Evolutionary conservation across 2,329 filamentous ascomycete species (phyloP), one percentile per base, ranked within the genome.

Genomic region (Paramyrothecium roridum): DNA sequence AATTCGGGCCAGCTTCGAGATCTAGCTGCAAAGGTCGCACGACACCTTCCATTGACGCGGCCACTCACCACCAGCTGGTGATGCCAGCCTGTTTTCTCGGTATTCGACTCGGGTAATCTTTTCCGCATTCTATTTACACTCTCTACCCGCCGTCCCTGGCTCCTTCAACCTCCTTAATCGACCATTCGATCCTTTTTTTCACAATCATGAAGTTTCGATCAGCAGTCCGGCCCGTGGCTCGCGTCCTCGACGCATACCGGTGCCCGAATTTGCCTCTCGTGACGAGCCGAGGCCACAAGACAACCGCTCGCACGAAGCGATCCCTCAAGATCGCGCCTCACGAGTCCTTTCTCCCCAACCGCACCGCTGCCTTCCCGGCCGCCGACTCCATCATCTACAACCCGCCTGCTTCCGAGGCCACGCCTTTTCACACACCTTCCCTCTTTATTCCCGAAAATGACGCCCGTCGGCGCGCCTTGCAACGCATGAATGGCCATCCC

Each of bases 341-440:
- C 73, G 73, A 80, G 40, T 83, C 83, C 61, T 87, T 88, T 70
- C 72, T 83, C 45, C 74, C 68, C 60, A 72, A 66, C 58, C 68
- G 70, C 52, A 57, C 64, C 48, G 46, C 60, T 45, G 57, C 67
- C 37, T 68, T 70, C 55, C 60, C 69, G 46, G 63, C 65, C 60
- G 62, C 63, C 60, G 65, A 71, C 59, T 65, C 71, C 61, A 79
- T 84, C 66, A 76, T 84, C 67, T 84, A 81, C 74, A 84, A 83
- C 72, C 82, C 81, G 45, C 81, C 82, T 23, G 72, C 80, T 17
- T 76, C 81, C 11, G 74, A 77, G 54, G 73, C 80, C 3, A 80
- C 82, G n/a, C 83, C 85, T 55, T 78, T 77, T 64, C 81, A 87
- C 73, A 88, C 85, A n/a, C 85, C 85, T 55, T 80, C 85, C 72